Evolutionary conservation across 169 alveolate genomes (phyloP).

Genomic region (Plasmodium berghei): DNA sequence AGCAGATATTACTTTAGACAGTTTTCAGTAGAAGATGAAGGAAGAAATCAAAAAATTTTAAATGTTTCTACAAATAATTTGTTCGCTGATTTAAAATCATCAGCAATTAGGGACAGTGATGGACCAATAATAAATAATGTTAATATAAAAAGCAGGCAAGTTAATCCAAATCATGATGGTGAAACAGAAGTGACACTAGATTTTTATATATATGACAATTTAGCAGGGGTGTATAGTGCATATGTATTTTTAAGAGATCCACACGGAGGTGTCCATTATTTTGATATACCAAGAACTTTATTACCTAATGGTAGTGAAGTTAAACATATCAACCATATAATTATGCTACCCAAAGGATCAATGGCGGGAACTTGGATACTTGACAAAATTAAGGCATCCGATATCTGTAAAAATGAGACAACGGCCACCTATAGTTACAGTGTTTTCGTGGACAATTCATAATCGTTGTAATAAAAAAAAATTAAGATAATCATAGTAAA

Average conservation of each 20-base stretch:
- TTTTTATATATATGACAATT: constrained; percentile 9
- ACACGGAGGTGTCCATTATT: constrained; percentile 81
- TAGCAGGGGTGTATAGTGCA: constrained; percentile 24
- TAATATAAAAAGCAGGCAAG: constrained; percentile 79
- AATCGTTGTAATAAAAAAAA: not conserved
- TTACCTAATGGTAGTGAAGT: constrained; percentile 74
- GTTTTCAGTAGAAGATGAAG: constrained; percentile 78
- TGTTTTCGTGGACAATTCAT: constrained; percentile 59
- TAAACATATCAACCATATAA: constrained; percentile 53
- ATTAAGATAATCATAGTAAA: no score
- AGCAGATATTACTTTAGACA: constrained; percentile 79
- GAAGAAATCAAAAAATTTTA: constrained; percentile 80
- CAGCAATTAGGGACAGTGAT: constrained; percentile 72
- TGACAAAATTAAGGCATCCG: constrained; percentile 68
- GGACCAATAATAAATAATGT: constrained; percentile 79
- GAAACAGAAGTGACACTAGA: constrained; percentile 80
- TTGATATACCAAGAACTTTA: constrained; percentile 46
- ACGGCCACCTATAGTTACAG: constrained; percentile 49
- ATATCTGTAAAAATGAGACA: constrained; percentile 63
- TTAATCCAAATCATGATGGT: constrained; percentile 82
- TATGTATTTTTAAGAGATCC: constrained; percentile 75
- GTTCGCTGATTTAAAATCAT: constrained; percentile 55
- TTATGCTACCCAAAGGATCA: constrained; percentile 83
- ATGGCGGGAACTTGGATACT: constrained; percentile 84
- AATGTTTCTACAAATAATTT: constrained; percentile 78